Percentiles rank a stretch among this genome's conserved stretches.
Conservation (phyloP, 2,329 filamentous ascomycete genomes). For the Fusarium agapanthi region DNA sequence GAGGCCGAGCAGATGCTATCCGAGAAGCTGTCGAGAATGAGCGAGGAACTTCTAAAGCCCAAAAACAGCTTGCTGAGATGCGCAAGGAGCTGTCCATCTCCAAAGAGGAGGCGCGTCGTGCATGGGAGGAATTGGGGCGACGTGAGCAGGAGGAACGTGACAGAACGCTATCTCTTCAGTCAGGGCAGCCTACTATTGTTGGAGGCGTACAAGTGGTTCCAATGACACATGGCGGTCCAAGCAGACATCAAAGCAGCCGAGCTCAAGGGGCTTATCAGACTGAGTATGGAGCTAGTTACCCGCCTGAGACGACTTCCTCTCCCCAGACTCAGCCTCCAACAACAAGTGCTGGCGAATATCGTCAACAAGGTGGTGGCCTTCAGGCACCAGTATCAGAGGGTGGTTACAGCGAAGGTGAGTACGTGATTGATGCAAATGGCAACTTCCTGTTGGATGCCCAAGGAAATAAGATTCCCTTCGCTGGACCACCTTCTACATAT, state of each 20-base stretch:
- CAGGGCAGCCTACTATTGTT: conserved; percentile 87
- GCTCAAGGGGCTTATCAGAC: conserved; percentile 45
- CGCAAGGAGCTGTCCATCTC: conserved; percentile 92
- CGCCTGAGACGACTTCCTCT: conserved; percentile 52
- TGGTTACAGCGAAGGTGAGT: conserved; percentile 76
- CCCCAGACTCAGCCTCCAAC: conserved; percentile 51
- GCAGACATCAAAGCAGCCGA: conserved; percentile 59
- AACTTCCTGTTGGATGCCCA: conserved; percentile 68
- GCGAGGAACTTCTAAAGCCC: conserved; percentile 75
- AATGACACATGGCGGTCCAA: conserved; percentile 77
- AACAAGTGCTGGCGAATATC: conserved; percentile 43
- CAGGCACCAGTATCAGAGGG: conserved; percentile 60
- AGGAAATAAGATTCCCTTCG: conserved; percentile 67
- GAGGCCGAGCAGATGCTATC: conserved; percentile 72
- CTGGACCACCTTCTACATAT: conserved; percentile 54
- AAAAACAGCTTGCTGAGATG: conserved; percentile 88
- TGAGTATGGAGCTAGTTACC: conserved; percentile 45
- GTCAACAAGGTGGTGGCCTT: conserved; percentile 34
- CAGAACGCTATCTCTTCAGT: conserved; percentile 82
- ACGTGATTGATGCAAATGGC: conserved; percentile 69
- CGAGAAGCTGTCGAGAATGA: conserved; percentile 72
- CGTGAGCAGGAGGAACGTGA: conserved; percentile 94
- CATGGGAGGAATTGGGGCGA: conserved; percentile 96
- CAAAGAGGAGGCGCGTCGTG: conserved; percentile 92
- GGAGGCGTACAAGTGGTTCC: conserved; percentile 96